Evolutionary conservation across 1,139 yeast genomes (phyloP).

Genomic region (Citeromyces hawaiiensis): DNA sequence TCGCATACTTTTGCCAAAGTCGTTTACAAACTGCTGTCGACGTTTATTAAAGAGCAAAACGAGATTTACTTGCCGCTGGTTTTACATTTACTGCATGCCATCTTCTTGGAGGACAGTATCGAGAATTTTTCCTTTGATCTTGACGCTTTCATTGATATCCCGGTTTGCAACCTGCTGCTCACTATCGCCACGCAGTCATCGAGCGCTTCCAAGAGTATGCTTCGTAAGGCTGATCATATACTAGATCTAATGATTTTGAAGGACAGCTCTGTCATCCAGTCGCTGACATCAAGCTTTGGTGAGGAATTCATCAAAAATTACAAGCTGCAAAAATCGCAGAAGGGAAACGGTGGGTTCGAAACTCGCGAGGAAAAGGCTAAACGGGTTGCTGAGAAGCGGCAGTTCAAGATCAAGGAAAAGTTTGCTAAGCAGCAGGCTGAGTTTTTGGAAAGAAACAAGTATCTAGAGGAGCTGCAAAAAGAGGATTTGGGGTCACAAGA

Average conservation of each 20-base stretch:
- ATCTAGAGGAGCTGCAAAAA: constrained; percentile 17
- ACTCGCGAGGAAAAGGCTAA: constrained; percentile 56
- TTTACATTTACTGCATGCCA: constrained; percentile 58
- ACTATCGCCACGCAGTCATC: constrained; percentile 31
- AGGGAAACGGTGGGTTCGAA: constrained; percentile 33
- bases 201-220: constrained; percentile 29
- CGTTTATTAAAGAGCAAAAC: constrained; percentile 26
- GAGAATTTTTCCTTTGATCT: constrained; percentile 17
- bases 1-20: constrained; percentile 40
- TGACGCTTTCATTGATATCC: constrained; percentile 34
- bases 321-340: constrained; percentile 32
- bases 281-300: constrained; percentile 45
- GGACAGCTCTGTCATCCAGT: constrained; percentile 33
- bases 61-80: constrained; percentile 41
- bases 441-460: constrained; percentile 40
- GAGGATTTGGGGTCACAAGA: constrained; percentile 14
- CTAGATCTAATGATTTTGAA: constrained; percentile 34
- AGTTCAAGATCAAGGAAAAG: constrained; percentile 60
- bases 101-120: constrained; percentile 33
- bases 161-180: constrained; percentile 41
- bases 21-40: constrained; percentile 39
- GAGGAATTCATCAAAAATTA: constrained; percentile 34
- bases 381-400: constrained; percentile 58
- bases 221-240: constrained; percentile 41
- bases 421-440: constrained; percentile 65